Conservation (phyloP, 2,329 filamentous ascomycete genomes). For the Erysiphe neolycopersici region DNA sequence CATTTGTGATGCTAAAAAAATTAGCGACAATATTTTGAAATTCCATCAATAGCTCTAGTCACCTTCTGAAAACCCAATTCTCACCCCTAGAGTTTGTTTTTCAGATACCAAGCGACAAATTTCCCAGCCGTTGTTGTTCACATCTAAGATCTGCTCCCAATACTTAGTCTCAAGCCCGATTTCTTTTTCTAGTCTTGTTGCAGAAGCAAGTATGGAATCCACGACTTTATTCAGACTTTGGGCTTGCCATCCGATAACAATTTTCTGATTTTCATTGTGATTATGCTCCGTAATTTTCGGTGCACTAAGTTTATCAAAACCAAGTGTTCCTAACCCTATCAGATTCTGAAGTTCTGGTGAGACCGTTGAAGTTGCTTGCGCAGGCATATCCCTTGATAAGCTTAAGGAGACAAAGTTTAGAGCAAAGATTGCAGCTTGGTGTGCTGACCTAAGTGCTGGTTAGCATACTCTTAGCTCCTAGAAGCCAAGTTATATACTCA, state of each 20-base stretch:
- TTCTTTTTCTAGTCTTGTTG: constrained; percentile 46
- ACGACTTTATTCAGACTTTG: constrained; percentile 51
- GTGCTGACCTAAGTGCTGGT: constrained; percentile 15
- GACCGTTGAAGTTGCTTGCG: constrained; percentile 40
- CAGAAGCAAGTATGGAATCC: constrained; percentile 45
- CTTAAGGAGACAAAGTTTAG: constrained; percentile 67
- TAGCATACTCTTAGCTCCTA: constrained; percentile 3
- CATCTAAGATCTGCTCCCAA: constrained; percentile 62
- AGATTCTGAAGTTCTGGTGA: constrained; percentile 42
- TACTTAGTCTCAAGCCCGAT: constrained; percentile 60
- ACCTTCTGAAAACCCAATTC: constrained; percentile 61
- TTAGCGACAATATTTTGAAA: constrained; percentile 8
- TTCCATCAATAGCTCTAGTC: background rate
- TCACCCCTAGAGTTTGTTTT: constrained; percentile 50
- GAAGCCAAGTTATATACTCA: constrained; percentile 19
- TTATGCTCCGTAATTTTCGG: constrained; percentile 29
- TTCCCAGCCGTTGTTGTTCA: constrained; percentile 69
- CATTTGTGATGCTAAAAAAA: constrained; percentile 21
- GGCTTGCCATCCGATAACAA: constrained; percentile 47
- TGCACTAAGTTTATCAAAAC: constrained; percentile 34
- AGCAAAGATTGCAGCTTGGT: constrained; percentile 37
- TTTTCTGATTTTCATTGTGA: constrained; percentile 26
- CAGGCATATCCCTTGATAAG: constrained; percentile 54
- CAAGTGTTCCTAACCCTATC: constrained; percentile 49
- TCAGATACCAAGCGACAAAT: constrained; percentile 53